Percentiles rank a stretch among this genome's conserved stretches.
phyloP scores from a whole-genome alignment of 352 stramenopile genomes.

The Thalassiosira exigua region DNA sequence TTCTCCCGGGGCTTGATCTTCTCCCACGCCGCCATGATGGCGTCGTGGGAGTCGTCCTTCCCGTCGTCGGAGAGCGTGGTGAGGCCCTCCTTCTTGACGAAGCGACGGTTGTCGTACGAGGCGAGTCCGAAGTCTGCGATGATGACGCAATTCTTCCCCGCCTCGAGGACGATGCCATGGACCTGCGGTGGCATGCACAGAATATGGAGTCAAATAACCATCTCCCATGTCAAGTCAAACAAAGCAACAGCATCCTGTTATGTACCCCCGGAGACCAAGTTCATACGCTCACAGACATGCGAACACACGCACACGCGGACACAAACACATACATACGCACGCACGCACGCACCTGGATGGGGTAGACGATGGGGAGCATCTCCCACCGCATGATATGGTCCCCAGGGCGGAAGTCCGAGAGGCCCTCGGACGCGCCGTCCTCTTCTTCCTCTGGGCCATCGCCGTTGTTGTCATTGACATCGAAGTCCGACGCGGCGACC shows the following conservation, averaged over 20 bases:
- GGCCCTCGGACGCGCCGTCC: conserved; percentile 6
- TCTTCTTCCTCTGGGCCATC: conserved; percentile 11
- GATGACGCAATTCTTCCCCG: conserved; percentile 49
- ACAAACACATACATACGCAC: no score
- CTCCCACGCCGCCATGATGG: conserved; percentile 62
- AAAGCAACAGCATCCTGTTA: no score
- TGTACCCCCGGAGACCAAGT: no score
- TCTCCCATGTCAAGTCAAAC: no score
- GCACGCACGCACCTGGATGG: no score
- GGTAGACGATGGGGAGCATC: conserved; percentile 58
- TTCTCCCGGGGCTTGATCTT: conserved; percentile 71
- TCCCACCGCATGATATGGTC: conserved; percentile 68
- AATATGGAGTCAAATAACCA: no score
- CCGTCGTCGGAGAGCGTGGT: conserved; percentile 24
- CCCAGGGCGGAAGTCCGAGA: conserved; percentile 51
- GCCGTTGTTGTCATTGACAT: background rate
- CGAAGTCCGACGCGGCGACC: background rate
- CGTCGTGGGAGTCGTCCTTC: conserved; percentile 55
- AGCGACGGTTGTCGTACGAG: conserved; percentile 29
- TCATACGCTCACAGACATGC: no score
- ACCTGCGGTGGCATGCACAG: no score
- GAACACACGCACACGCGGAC: no score
- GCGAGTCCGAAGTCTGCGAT: conserved; percentile 65
- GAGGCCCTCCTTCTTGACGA: conserved; percentile 15
- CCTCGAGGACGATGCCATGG: conserved; percentile 68